Base-by-base conservation (phyloP, 2,329 filamentous ascomycete genomes). In the Ophiocordyceps polyrhachis-furcata region DNA sequence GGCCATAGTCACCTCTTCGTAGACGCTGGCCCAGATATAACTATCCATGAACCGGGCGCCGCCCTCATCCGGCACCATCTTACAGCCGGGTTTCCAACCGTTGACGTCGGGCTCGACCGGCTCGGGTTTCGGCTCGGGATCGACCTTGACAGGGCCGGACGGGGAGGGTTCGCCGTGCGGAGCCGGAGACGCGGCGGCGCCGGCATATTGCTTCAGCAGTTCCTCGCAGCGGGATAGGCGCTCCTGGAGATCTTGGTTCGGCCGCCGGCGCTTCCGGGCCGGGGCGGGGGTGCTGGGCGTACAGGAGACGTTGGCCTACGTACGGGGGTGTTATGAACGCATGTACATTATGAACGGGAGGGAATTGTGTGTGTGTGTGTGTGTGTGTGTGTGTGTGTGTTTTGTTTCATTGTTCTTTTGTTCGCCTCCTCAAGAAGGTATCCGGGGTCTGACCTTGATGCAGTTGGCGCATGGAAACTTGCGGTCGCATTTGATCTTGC, bases 401-500 rank as follows among this genome's bases (percentile, higher is more conserved):
- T 20, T 28, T 38, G n/a, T 7, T 28, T 28, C 6, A 6, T 11
- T 28, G 2, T 7, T 11, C 9, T 2, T 28, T 11, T 28, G 4
- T 7, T 11, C 25, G 2, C 25, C 21, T 23, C 21, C 21, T 23
- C 21, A 6, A 28, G 13, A 13, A 23, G 25, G 17, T 19, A 13
- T 12, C 2, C 8, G 31, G 52, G 43, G 25, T 55, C 60, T 49
- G 51, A 76, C 73, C 67, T 76, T 77, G 55, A 71, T 59, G 51
- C 73, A 77, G 51, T 77, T 76, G 47, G 72, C 69, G 52, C 73
- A 77, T 4, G 73, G 74, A 38, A 69, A 73, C 40, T 67, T 68
- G 48, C 73, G 67, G 52, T 77, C 73, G 58, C 74, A 78, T 56
- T 74, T 76, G 58, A 76, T 76, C 60, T 78, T 77, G 52, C 74